Base-by-base conservation (phyloP, 2,329 filamentous ascomycete genomes). In the Nannizziopsis barbatae region DNA sequence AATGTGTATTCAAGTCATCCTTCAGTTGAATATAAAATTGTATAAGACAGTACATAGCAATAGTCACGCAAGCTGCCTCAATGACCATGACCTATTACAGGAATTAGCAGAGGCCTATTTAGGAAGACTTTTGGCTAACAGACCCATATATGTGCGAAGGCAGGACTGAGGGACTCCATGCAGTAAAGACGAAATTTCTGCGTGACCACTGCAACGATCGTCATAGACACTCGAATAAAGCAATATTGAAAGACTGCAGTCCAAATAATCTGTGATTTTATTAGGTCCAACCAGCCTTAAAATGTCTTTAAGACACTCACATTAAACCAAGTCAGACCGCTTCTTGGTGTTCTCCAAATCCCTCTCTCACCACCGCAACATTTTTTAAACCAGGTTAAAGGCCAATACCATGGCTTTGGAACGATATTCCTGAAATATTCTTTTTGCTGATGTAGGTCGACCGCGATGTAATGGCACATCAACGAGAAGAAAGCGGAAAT, bases 301-400 rank as follows among this genome's bases (percentile, higher is more conserved):
- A 15, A 47, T 45, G 12, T 20, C n/a, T 38, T 45, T n/a, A 7
- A 7, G 5, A 11, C 10, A 37, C 52, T 49, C 43, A 79, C 77
- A 63, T 94, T 94, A 69, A 93, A 93, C 86, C 86, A 92, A 1
- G 86, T 93, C 62, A 93, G 68, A 1, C 87, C 86, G 64, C 83
- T 92, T 55, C 76, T 73, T 0, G 87, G 86, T n/a, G 75, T 83
- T 56, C 85, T 75, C 73, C 85, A 82, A 20, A 75, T 73, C 0
- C 86, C 84, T 46, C 76, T 71, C 51, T 84, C 65, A 31, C 83
- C 83, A 33, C 84, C 81, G 49, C 79, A 84, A 61, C 80, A 84
- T 58, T 76, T 80, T 55, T 80, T 77, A 52, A 85, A 71, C 76
- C 83, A 85, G 54, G 69, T 79, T 15, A 90, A 56, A 0, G 86